Base-by-base conservation (phyloP, 106 monocot genomes). In the Dendrobium nobile region DNA sequence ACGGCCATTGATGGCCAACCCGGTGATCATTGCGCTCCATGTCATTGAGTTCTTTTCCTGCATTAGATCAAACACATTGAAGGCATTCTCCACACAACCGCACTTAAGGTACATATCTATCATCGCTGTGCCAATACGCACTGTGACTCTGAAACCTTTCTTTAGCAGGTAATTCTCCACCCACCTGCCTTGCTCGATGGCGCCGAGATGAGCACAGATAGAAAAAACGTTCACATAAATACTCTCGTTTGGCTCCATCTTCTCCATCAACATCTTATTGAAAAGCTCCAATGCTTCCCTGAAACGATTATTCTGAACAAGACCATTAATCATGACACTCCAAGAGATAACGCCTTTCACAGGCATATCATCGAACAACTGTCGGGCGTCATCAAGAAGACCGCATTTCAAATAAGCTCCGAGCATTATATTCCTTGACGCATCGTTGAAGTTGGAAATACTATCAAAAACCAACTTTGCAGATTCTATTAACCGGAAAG, bases 261-360 rank as follows among this genome's bases (percentile, higher is more conserved):
- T 77, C 56, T 80, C 80, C 74, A 9, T 26, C 31, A 56, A 54
- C 90, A 90, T 90, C 75, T 4, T n/a, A 10, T 64, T 48, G 65
- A 90, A 87, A 42, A 90, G 17, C 5, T 59, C 83, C 47, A 88
- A 16, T 2, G 70, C 79, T 54, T 82, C 88, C 5, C 5, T 75
- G 27, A 82, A 83, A 22, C 27, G 73, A 1, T 82, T 78, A 20
- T 56, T 43, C 82, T 84, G 88, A 19, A 84, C 47, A 17, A 73
- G 75, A 10, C 88, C 91, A 75, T 78, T 77, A 58, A 89, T 86
- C 73, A 89, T 78, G 43, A 83, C 85, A 41, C 85, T 86, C 88
- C 88, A 89, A 16, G 81, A 80, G 9, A 84, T 59, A 40, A 81
- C 59, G 54, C 72, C 75, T 72, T 55, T 77, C 6, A 79, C 41